Conservation (phyloP, 148 eudicot genomes). For the Persicaria maculosa region DNA sequence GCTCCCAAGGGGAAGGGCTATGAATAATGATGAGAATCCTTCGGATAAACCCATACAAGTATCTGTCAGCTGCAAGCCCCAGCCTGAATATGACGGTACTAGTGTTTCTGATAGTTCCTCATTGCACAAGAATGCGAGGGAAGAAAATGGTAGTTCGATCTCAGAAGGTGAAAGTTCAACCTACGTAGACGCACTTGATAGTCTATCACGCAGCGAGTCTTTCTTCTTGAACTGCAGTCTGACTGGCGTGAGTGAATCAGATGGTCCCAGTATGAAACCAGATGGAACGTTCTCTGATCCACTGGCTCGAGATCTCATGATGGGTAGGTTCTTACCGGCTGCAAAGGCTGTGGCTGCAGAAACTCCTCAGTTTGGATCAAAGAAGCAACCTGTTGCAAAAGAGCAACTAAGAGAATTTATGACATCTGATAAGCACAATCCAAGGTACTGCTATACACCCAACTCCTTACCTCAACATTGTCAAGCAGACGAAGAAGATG, state of each 20-base stretch:
- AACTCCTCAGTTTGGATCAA: constrained; percentile 45
- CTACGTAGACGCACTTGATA: constrained; percentile 60
- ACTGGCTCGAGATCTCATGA: constrained; percentile 12
- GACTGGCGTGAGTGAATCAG: constrained; percentile 28
- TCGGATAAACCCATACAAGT: constrained; percentile 18
- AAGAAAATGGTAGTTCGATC: constrained; percentile 24
- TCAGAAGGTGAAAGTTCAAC: constrained; percentile 39
- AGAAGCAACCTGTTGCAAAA: constrained; percentile 34
- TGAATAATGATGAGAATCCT: constrained; percentile 24
- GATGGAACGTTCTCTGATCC: background rate
- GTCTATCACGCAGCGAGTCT: constrained; percentile 42
- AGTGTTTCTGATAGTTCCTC: constrained; percentile 16
- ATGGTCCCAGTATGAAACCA: background rate
- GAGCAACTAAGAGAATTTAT: constrained; percentile 27
- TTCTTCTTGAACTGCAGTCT: constrained; percentile 54
- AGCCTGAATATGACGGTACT: constrained; percentile 18
- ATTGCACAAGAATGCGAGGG: constrained; percentile 20
- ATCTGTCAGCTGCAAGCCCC: constrained; percentile 15
- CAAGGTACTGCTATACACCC: constrained; percentile 25
- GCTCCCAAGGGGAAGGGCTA: constrained; percentile 62
- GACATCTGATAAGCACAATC: constrained; percentile 28
- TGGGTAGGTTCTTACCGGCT: constrained; percentile 17
- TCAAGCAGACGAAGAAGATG: constrained; percentile 30
- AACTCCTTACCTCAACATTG: constrained; percentile 23
- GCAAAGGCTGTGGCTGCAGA: constrained; percentile 60